These are phyloP conservation scores for Saccharomyces hybrid DNA, from an alignment of 1,139 yeast genomes.

Conservation along the genomic window DNA sequence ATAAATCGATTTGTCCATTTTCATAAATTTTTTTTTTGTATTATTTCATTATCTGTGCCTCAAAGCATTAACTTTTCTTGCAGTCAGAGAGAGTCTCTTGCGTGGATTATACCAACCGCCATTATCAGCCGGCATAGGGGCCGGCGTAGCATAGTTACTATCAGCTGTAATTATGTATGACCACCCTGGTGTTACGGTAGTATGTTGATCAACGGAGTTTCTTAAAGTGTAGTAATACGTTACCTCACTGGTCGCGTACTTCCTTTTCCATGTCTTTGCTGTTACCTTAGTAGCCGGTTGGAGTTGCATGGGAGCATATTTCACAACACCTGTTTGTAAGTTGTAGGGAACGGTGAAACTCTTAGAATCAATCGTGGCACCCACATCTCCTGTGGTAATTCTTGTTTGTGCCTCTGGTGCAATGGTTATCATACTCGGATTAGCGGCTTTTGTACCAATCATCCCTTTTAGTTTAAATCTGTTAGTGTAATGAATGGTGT, in stretches of 20 bases:
- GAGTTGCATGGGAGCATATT: slow-evolving; percentile 86
- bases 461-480: slow-evolving; percentile 62
- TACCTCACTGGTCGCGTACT: slow-evolving; percentile 60
- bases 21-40: slow-evolving; percentile 24
- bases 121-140: slow-evolving; percentile 52
- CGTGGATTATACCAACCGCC: slow-evolving; percentile 44
- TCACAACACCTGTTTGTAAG: slow-evolving; percentile 61
- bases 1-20: background rate
- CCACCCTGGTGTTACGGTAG: slow-evolving; percentile 83
- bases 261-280: slow-evolving; percentile 53
- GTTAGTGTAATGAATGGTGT: slow-evolving; percentile 63
- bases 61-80: slow-evolving; percentile 22
- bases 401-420: slow-evolving; percentile 35
- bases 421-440: slow-evolving; percentile 22
- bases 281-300: slow-evolving; percentile 74
- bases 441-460: slow-evolving; percentile 49
- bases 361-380: slow-evolving; percentile 23
- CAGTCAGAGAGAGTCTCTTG: slow-evolving; percentile 34
- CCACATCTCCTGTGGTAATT: slow-evolving; percentile 33
- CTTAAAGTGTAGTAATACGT: slow-evolving; percentile 44
- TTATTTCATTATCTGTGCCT: background rate
- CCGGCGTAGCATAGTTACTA: slow-evolving; percentile 60
- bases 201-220: slow-evolving; percentile 40
- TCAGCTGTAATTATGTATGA: slow-evolving; percentile 56
- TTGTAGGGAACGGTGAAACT: slow-evolving; percentile 57